Evolutionary conservation across 495 filamentous ascomycete species (phyloP).

Genomic region (Clohesyomyces aquaticus): DNA sequence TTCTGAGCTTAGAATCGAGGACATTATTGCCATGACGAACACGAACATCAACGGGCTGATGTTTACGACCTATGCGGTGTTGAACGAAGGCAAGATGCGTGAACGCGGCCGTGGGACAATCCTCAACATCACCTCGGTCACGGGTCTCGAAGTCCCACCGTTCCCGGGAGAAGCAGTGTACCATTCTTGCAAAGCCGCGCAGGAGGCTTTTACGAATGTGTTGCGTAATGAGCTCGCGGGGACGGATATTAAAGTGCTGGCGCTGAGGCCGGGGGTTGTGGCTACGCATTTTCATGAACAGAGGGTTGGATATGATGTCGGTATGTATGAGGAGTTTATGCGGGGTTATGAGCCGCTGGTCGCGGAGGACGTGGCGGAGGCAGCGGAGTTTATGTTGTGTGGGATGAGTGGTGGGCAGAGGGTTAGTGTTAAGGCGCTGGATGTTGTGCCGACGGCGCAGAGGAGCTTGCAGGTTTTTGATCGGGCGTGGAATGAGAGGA

Average conservation of each 20-base stretch:
- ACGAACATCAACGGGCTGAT: conserved; percentile 49
- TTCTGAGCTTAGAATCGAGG: conserved; percentile 39
- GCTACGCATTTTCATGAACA: conserved; percentile 50
- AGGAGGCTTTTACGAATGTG: conserved; percentile 50
- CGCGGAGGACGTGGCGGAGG: conserved; percentile 45
- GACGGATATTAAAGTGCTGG: conserved; percentile 48
- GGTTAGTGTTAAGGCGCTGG: conserved; percentile 48
- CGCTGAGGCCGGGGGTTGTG: conserved; percentile 48
- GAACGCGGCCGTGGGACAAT: conserved; percentile 45
- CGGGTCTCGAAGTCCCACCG: conserved; percentile 47
- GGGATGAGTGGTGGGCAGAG: conserved; percentile 38
- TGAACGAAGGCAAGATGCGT: conserved; percentile 43
- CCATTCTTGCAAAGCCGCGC: conserved; percentile 49
- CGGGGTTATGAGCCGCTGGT: conserved; percentile 46
- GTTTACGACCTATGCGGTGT: conserved; percentile 45
- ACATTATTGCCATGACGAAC: conserved; percentile 44
- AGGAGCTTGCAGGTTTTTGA: conserved; percentile 32
- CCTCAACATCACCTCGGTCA: conserved; percentile 49
- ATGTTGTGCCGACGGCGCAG: conserved; percentile 45
- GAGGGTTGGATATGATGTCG: conserved; percentile 46
- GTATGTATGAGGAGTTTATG: conserved; percentile 44
- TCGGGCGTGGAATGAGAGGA: conserved; percentile 34
- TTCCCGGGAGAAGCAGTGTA: conserved; percentile 50
- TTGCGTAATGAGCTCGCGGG: conserved; percentile 47
- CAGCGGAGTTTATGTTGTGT: conserved; percentile 46